Percentiles rank a stretch among this genome's conserved stretches.
These are phyloP conservation scores for Flaveria trinervia DNA, from an alignment of 129 eudicot species.

Conservation along the genomic window DNA sequence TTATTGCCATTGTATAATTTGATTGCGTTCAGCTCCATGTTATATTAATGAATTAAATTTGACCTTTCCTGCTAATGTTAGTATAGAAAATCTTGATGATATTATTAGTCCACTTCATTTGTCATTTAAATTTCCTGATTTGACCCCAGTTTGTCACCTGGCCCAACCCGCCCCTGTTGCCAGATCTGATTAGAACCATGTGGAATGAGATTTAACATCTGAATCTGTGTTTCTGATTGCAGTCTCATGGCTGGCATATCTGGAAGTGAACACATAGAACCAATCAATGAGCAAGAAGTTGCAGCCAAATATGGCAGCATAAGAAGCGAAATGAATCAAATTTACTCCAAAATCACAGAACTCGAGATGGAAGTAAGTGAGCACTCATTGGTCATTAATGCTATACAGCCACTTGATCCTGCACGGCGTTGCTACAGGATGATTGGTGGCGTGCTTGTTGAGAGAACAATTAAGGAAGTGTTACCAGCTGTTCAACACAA, in stretches of 20 bases:
- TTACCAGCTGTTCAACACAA: constrained; percentile 88
- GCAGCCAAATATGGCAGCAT: constrained; percentile 69
- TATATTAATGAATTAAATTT: too few species aligned
- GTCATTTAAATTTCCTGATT: not conserved
- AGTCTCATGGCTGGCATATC: constrained; percentile 55
- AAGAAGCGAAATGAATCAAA: constrained; percentile 75
- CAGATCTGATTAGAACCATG: not conserved
- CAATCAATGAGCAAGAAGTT: constrained; percentile 86
- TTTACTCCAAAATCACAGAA: constrained; percentile 90
- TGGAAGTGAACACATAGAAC: constrained; percentile 55
- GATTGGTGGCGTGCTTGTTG: constrained; percentile 97
- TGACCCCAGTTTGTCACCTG: not conserved
- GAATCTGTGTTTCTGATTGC: constrained; percentile 6
- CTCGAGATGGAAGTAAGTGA: constrained; percentile 95
- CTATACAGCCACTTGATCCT: constrained; percentile 81
- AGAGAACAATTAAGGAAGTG: constrained; percentile 88
- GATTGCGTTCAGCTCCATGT: too few species aligned
- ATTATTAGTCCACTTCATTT: too few species aligned
- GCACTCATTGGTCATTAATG: constrained; percentile 83
- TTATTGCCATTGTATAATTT: too few species aligned
- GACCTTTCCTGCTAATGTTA: too few species aligned
- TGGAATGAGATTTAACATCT: constrained; percentile 13
- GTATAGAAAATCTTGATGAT: too few species aligned
- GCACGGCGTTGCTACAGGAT: constrained; percentile 82
- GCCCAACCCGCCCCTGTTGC: not conserved